These are phyloP conservation scores for Toxicodendron radicans DNA, from an alignment of 345 rosid species.

Conservation along the genomic window DNA sequence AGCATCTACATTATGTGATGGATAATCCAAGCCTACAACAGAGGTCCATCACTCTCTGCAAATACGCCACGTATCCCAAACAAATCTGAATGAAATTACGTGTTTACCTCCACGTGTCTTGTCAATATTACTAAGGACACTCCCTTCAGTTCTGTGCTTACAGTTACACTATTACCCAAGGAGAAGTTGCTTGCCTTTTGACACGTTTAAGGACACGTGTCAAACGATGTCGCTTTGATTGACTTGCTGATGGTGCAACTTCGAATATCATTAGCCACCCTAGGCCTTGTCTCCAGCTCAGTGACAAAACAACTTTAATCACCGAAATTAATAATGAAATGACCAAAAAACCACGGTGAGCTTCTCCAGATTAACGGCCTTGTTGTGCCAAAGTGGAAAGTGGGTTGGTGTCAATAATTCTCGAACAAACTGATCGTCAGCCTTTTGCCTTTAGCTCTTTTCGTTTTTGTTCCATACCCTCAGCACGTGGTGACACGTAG, in stretches of 20 bases:
- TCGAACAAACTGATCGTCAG: too few relatives aligned
- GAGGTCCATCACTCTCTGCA: background rate
- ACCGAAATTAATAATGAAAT: too few relatives aligned
- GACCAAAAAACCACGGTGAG: too few relatives aligned
- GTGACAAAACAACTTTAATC: background rate
- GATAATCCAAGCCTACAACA: too few relatives aligned
- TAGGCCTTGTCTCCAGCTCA: conserved; percentile 6
- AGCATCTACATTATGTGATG: background rate
- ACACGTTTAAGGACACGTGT: conserved; percentile 12
- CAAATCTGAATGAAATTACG: too few relatives aligned
- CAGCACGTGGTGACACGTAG: too few relatives aligned
- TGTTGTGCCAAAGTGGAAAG: too few relatives aligned
- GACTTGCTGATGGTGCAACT: background rate
- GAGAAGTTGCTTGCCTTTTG: background rate
- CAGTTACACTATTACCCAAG: background rate
- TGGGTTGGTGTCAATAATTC: too few relatives aligned
- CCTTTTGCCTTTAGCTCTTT: too few relatives aligned
- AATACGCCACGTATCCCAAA: background rate
- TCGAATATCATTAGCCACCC: background rate
- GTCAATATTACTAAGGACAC: background rate
- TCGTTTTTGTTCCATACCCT: too few relatives aligned
- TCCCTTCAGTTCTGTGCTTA: background rate
- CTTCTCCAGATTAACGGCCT: too few relatives aligned
- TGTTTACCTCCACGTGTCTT: background rate
- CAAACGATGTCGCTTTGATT: background rate